A percentile compares a stretch with the other conserved stretches of the same genome.
phyloP scores from a whole-genome alignment of 2,329 filamentous ascomycete species.

The Phaeosphaeriaceae sp. region DNA sequence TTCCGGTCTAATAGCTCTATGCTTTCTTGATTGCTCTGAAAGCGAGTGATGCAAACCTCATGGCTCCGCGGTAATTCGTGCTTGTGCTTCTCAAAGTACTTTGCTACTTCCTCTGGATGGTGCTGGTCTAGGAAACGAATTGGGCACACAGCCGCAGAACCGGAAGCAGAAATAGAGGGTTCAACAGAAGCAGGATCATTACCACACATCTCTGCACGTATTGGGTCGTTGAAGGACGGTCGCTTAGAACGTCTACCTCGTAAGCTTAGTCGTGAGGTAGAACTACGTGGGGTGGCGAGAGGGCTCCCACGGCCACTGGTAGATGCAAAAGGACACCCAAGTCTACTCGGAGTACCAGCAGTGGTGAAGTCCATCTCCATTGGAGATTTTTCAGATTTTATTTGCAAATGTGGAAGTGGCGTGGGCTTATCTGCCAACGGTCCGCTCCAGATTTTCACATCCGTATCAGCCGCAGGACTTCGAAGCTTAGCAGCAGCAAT shows the following conservation, averaged over 20 bases:
- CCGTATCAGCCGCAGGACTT: conserved; percentile 27
- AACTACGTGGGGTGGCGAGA: conserved; percentile 51
- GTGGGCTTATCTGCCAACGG: conserved; percentile 40
- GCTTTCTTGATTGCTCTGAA: conserved; percentile 84
- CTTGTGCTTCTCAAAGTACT: conserved; percentile 94
- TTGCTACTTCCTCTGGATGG: conserved; percentile 88
- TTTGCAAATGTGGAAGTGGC: conserved; percentile 29
- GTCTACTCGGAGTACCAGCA: conserved; percentile 76
- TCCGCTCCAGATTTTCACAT: conserved; percentile 52
- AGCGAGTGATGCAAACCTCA: conserved; percentile 87
- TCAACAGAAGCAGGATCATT: conserved; percentile 56
- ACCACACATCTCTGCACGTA: conserved; percentile 50
- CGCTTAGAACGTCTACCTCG: conserved; percentile 48
- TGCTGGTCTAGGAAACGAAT: conserved; percentile 93
- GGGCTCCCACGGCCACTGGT: conserved; percentile 53
- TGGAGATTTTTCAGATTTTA: conserved; percentile 49
- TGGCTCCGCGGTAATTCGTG: conserved; percentile 94
- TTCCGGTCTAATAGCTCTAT: conserved; percentile 91
- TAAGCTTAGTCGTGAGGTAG: conserved; percentile 46
- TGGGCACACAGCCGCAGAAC: conserved; percentile 73
- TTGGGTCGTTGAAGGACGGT: conserved; percentile 51
- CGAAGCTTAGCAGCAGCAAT: conserved; percentile 37
- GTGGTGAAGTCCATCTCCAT: conserved; percentile 92
- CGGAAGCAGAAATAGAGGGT: conserved; percentile 48
- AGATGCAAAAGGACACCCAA: conserved; percentile 80